Evolutionary conservation across 805 yeast species (phyloP).

Genomic region (Sungouiella thailandica): DNA sequence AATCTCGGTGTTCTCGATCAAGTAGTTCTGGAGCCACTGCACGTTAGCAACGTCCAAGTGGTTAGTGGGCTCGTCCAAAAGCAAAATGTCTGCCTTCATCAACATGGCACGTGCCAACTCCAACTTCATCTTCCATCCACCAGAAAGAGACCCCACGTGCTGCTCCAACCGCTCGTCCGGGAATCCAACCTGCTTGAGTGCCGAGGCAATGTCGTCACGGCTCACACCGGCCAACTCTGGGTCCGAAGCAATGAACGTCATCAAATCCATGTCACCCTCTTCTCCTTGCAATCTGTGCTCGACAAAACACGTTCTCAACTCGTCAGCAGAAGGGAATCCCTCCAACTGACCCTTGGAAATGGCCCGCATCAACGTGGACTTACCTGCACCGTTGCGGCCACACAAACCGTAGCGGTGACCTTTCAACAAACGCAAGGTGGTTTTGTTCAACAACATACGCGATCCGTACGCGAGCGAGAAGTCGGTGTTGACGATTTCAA

Average conservation of each 20-base stretch:
- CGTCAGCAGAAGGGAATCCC: constrained; percentile 90
- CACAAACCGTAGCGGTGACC: constrained; percentile 97
- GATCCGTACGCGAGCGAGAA: constrained; percentile 97
- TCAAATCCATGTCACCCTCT: constrained; percentile 87
- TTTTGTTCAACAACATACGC: constrained; percentile 92
- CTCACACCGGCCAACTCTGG: constrained; percentile 68
- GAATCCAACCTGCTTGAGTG: constrained; percentile 83
- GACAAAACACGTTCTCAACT: constrained; percentile 88
- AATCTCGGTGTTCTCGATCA: constrained; percentile 75
- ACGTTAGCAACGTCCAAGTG: constrained; percentile 94
- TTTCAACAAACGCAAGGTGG: constrained; percentile 78
- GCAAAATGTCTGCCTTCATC: constrained; percentile 91
- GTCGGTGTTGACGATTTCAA: constrained; percentile 89
- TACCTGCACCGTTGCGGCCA: constrained; percentile 99
- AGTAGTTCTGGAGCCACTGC: constrained; percentile 88
- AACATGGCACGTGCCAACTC: constrained; percentile 99
- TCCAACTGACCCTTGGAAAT: constrained; percentile 95
- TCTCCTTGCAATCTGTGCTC: constrained; percentile 96
- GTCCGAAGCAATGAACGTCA: constrained; percentile 82
- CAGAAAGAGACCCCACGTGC: constrained; percentile 89
- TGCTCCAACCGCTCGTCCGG: constrained; percentile 86
- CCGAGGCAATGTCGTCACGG: constrained; percentile 65
- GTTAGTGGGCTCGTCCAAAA: constrained; percentile 97
- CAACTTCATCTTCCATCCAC: constrained; percentile 99
- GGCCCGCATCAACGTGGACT: constrained; percentile 94